These are phyloP conservation scores for Pulveroboletus sp. DNA, from an alignment of 768 basidiomycete species.

Conservation along the genomic window DNA sequence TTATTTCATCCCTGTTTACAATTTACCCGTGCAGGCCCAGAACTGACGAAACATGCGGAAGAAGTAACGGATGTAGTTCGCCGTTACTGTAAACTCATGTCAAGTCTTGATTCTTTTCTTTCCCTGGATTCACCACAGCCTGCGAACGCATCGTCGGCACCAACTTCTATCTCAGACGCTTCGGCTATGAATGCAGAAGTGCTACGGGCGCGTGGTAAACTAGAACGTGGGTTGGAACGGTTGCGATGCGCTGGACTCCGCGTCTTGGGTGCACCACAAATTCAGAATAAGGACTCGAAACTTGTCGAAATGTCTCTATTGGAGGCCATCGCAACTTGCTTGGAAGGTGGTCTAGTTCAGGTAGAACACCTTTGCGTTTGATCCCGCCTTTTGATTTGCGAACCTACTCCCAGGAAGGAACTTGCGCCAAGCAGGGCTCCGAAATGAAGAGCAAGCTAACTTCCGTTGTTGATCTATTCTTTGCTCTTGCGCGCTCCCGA, in stretches of 20 bases:
- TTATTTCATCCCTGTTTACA: neutral
- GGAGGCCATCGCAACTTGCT: constrained; percentile 31
- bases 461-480: constrained; percentile 50
- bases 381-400: neutral
- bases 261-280: constrained; percentile 36
- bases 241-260: constrained; percentile 48
- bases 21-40: constrained; percentile 8
- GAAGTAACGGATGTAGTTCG: constrained; percentile 15
- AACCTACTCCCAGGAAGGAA: constrained; percentile 1
- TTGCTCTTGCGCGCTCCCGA: constrained; percentile 45
- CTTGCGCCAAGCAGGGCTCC: constrained; percentile 1
- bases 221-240: constrained; percentile 58
- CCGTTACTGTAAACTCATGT: constrained; percentile 16
- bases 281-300: constrained; percentile 5
- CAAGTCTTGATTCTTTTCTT: constrained; percentile 8
- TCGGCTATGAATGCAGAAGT: constrained; percentile 10
- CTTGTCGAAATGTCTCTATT: constrained; percentile 30
- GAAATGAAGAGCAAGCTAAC: constrained; percentile 36
- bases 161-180: neutral
- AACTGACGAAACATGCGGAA: constrained; percentile 17
- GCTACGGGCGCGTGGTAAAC: constrained; percentile 42
- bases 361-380: constrained; percentile 21
- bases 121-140: neutral
- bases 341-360: constrained; percentile 28
- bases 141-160: neutral